Base-by-base conservation (phyloP, 176 grass and related monocot genomes). In the Themeda triandra region DNA sequence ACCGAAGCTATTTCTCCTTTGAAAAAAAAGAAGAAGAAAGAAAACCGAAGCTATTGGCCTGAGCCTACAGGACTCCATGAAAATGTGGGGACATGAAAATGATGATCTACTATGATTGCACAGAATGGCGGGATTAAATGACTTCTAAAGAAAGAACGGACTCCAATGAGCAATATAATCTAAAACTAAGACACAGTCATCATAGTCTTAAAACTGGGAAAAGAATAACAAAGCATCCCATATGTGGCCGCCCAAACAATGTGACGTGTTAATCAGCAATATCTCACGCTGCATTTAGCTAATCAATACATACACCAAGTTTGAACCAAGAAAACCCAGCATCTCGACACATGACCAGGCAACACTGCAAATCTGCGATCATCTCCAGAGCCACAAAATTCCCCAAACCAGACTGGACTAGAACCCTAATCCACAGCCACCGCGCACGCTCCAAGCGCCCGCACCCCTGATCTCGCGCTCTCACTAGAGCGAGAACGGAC, bases 341-440 rank as follows among this genome's bases (percentile, higher is more conserved):
- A 89, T 49, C 70, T 63, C 10, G 29, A 14, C 77, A 19, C 77
- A 30, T 25, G 32, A 39, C 66, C 12, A 82, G 77, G 37, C 28
- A 51, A 28, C 32, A 35, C 42, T 48, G 59, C n/a, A 30, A 25
- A 27, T 32, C 27, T 45, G 35, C 40, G 39, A 27, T 35, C 41
- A 54, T 12, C 24, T 30, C 39, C 68, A 36, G 17, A 36, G 46
- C 84, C 36, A 0, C 45, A 39, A 73, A 60, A 59, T 37, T 35
- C 68, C 64, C 60, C 48, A 24, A 62, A 27, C 70, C 70, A 31
- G 14, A 77, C 2, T 13, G 4, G 28, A 6, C 36, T 40, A 63
- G 48, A 58, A 83, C 46, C 84, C 73, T 64, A 86, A 30, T 28
- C 33, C 10, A 21, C 54, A 46, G 41, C 44, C 44, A 66, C 71